Base-by-base conservation (phyloP, 345 rosid genomes). In the Gossypium sturtianum region DNA sequence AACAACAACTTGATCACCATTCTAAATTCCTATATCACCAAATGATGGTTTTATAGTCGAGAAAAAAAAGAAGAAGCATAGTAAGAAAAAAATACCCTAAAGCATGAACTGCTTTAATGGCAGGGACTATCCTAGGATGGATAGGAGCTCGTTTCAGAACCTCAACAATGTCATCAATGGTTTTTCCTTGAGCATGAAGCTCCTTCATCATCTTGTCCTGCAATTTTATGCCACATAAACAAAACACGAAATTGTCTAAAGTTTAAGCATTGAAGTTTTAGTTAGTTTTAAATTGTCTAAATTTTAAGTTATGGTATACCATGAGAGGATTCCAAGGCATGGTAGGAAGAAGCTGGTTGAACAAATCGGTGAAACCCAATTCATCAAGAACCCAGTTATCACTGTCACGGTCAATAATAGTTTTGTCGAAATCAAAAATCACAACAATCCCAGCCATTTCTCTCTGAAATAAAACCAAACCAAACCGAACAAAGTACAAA, bases 311-410 rank as follows among this genome's bases (percentile, higher is more conserved):
- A 69, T 19, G 23, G 23, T 54, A 43, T 73, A 93, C 97, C 97
- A 94, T 91, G 75, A 91, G 82, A 75, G 92, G 75, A 80, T 94
- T 94, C 96, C 97, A 93, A 25, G 97, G 94, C 94, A 90, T 89
- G 84, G 94, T 88, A 2, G 91, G 93, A 20, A 91, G 97, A 69
- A 93, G 98, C 45, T 86, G 88, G 64, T 90, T 83, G 89, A 90
- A 93, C 85, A 85, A 77, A 43, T 87, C 91, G 17, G 93, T 87
- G 59, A 83, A 84, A 66, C 98, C 97, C 80, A 93, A 77, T 73
- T 72, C 94, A 75, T 93, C 96, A 12, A 93, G 43, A 0, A 91
- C 93, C 89, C 92, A 94, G 29, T 91, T 91, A 52, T 94, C 98
- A 51, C 97, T 91, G 67, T 91, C 98, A n/a, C 84, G 86, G 38